phyloP scores from a whole-genome alignment of 208 protist species.

The Trypanosoma boissoni region DNA sequence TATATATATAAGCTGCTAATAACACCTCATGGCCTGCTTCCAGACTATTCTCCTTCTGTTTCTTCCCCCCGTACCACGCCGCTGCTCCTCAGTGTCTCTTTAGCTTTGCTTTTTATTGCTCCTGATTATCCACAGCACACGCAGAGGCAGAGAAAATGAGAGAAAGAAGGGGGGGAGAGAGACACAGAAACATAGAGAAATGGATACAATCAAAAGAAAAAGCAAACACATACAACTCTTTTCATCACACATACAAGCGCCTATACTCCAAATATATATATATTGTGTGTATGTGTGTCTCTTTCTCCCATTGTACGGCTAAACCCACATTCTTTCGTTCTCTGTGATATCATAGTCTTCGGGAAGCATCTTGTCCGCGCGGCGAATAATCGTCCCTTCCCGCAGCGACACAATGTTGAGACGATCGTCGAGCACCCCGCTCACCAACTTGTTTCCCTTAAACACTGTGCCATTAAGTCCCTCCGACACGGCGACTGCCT shows the following conservation, averaged over 20 bases:
- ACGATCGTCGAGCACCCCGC: constrained; percentile 63
- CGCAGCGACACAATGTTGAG: constrained; percentile 70
- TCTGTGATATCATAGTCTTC: constrained; percentile 38
- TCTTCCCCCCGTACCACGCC: no score
- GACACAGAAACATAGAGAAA: neutral
- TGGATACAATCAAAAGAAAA: constrained; percentile 11
- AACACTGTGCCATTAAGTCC: constrained; percentile 49
- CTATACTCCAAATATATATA: no score
- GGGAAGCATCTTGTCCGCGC: constrained; percentile 20
- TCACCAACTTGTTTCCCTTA: constrained; percentile 41
- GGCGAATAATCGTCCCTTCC: constrained; percentile 40
- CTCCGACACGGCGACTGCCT: constrained; percentile 57
- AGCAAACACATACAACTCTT: constrained; percentile 9
- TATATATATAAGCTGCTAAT: no score
- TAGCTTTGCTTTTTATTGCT: constrained; percentile 12
- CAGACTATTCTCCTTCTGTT: no score
- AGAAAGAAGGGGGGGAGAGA: constrained; percentile 4
- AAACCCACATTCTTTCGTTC: constrained; percentile 78
- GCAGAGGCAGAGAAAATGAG: constrained; percentile 4
- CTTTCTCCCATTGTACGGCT: neutral
- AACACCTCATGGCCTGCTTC: no score
- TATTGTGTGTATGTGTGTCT: no score
- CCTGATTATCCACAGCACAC: neutral
- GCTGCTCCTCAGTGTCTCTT: constrained; percentile 12
- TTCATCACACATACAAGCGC: neutral